Conservation (phyloP, 805 yeast genomes). For the Suhomyces faveliae region DNA sequence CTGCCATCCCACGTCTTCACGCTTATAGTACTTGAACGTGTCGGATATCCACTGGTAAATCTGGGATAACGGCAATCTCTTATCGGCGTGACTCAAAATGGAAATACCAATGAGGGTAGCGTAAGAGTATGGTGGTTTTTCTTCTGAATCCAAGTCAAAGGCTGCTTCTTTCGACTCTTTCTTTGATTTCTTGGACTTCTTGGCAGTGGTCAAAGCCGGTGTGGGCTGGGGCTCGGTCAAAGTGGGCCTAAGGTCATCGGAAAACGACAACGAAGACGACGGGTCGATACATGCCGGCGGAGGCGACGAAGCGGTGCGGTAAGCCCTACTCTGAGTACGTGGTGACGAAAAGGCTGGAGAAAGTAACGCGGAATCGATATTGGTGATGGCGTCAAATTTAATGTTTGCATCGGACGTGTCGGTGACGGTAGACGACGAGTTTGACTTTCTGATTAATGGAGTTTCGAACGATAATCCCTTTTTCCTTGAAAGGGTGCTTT, state of each 20-base stretch:
- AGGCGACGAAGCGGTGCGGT: conserved; percentile 10
- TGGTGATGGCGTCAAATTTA: not conserved
- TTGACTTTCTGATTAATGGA: conserved; percentile 7
- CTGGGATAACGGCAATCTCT: conserved; percentile 49
- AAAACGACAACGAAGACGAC: conserved; percentile 10
- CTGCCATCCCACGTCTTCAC: conserved; percentile 94
- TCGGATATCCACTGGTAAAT: conserved; percentile 90
- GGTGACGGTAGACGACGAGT: not conserved
- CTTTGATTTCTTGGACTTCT: conserved; percentile 26
- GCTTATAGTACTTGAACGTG: conserved; percentile 78
- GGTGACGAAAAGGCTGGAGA: conserved; percentile 53
- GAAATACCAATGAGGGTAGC: conserved; percentile 95
- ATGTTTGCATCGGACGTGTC: not conserved
- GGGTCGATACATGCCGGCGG: conserved; percentile 16
- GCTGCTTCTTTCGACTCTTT: conserved; percentile 31
- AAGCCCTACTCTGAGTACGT: conserved; percentile 20
- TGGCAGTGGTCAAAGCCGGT: conserved; percentile 7
- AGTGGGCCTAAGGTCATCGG: conserved; percentile 8
- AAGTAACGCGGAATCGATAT: conserved; percentile 19
- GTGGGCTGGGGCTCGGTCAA: conserved; percentile 7
- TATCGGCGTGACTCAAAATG: conserved; percentile 69
- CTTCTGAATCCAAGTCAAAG: conserved; percentile 50
- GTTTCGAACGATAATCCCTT: conserved; percentile 18
- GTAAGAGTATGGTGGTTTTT: conserved; percentile 91
- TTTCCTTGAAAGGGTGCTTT: conserved; percentile 16